Evolutionary conservation across 371 early-diverging fungal genomes (phyloP), one percentile per base, ranked within the genome.

Genomic region (Capillidium rhysosporum): DNA sequence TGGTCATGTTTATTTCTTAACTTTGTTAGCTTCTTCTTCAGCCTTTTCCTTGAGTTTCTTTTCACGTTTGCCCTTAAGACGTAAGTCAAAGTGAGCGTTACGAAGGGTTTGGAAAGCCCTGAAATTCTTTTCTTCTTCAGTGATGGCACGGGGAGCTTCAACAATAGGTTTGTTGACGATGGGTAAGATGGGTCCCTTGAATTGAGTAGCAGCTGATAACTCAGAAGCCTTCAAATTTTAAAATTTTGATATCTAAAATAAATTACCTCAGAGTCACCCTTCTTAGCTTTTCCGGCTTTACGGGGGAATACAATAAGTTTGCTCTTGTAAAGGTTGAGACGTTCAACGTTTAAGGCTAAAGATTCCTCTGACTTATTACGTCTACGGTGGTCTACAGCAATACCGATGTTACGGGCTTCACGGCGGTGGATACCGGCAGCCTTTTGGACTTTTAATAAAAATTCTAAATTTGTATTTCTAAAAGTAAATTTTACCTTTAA

Each of bases 321-420:
- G 63, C 83, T 70, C 80, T 84, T 76, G 86, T 98, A 99, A 62
- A 82, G 89, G 80, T 91, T 86, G 61, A 99, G 77, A 68, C 99
- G 91, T 73, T 86, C 82, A 54, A 89, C 95, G 75, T 99, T 99
- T 58, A 84, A 69, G 63, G 86, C 73, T 41, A 98, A 80, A 30
- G 90, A 83, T 72, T 98, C 99, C 62, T 83, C 88, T 60, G 91
- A 92, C 63, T 83, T 77, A 86, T 94, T 97, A 73, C 89, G 84
- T 66, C 99, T 86, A 67, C 98, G 94, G 77, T 84, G 80, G 75
- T 99, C 99, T 57, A 98, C 96, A 43, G 97, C 77, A 68, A 99
- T 89, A 67, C 99, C 99, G 66, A 98, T 81, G 67, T 87, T 75
- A 62, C 78, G 86, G 57, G 99, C 99, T 69, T 91, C 80, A 75